Evolutionary conservation across 1,139 yeast genomes (phyloP), one percentile per base, ranked within the genome.

Genomic region (Schwanniomyces etchellsii): DNA sequence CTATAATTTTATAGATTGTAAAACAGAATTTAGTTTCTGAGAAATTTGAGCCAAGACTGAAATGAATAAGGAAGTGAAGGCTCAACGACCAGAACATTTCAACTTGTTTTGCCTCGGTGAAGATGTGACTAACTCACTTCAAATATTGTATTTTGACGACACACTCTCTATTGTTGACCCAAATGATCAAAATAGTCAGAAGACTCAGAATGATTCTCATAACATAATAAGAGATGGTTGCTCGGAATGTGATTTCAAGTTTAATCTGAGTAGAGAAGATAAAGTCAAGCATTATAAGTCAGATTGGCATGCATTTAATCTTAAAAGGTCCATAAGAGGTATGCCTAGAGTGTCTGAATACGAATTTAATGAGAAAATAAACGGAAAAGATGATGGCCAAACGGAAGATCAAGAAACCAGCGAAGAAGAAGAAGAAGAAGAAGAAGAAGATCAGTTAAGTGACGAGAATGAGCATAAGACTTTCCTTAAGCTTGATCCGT

Each of bases 291-390:
- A 23, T 23, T 23, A 23, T 13, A 23, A 23, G 14, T 64, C 78
- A 0, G 88, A 81, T 44, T 64, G 69, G 22, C 81, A 81, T 44
- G 63, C 77, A 28, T 70, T 66, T 45, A 84, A 84, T 47, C 45
- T 76, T 33, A 78, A 77, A 48, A 60, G 91, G 39, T 53, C 60
- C 16, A 45, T 72, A 27, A 57, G 60, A 24, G 69, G 70, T 2
- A 57, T 72, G 30, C 54, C 64, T 1, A 62, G 75, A 1, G 51
- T 82, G 17, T 56, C 68, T 3, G 84, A 57, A 9, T 41, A n/a
- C 47, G 44, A 13, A 18, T 18, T 7, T 18, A 18, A 18, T 7
- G 21, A 18, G 7, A n/a, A 18, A 18, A 7, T 18, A n/a, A n/a
- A 18, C 9, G 21, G n/a, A n/a, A 48, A 43, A 4, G 47, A 49